These are phyloP conservation scores for Flueggea neowawraea DNA, from an alignment of 441 rosid genomes.

Conservation along the genomic window DNA sequence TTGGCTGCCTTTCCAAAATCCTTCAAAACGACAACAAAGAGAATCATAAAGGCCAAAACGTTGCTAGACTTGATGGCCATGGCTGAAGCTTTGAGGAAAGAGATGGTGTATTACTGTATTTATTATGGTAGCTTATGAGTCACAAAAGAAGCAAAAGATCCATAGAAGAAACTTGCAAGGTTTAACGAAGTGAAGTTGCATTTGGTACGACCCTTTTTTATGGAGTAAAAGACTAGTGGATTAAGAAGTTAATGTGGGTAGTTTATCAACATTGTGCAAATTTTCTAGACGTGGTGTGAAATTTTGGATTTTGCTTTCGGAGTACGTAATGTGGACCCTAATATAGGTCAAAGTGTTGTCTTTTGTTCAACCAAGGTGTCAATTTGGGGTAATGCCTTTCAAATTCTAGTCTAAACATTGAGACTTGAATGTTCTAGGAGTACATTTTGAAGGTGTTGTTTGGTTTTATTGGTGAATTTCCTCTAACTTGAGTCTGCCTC, in stretches of 20 bases:
- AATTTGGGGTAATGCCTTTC: too few relatives aligned
- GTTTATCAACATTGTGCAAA: conserved; percentile 33
- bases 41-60: conserved; percentile 11
- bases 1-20: conserved; percentile 31
- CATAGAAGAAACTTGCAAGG: conserved; percentile 46
- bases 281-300: conserved; percentile 23
- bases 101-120: neutral
- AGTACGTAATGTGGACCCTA: conserved; percentile 9
- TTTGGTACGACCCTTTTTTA: conserved; percentile 46
- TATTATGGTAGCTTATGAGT: conserved; percentile 15
- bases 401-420: too few relatives aligned
- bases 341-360: conserved; percentile 11
- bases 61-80: conserved; percentile 25
- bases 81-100: neutral
- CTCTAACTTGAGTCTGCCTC: too few relatives aligned
- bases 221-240: neutral
- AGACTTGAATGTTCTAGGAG: too few relatives aligned
- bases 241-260: conserved; percentile 26
- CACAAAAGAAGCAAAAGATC: neutral
- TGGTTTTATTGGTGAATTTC: too few relatives aligned
- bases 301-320: conserved; percentile 18
- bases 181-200: conserved; percentile 18
- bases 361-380: neutral
- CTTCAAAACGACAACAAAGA: conserved; percentile 13
- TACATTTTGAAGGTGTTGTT: too few relatives aligned